Conservation (phyloP, 495 filamentous ascomycete species). For the Xylaria telfairii region DNA sequence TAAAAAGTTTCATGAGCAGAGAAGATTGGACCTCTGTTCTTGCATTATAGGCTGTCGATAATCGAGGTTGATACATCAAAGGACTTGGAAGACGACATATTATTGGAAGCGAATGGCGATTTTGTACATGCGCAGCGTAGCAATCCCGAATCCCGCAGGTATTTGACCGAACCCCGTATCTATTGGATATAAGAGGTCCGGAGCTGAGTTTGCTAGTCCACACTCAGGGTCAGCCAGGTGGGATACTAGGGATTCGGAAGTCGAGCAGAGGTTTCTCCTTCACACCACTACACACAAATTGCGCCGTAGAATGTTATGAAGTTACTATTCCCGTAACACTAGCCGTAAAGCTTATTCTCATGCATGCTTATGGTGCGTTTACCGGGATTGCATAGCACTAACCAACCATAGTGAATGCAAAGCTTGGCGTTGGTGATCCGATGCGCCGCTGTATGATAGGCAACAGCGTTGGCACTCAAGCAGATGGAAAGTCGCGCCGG, state of each 20-base stretch:
- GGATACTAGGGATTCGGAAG: not conserved
- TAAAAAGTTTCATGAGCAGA: not conserved
- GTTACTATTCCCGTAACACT: not conserved
- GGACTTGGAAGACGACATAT: constrained; percentile 1
- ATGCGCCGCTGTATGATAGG: not conserved
- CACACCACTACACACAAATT: not conserved
- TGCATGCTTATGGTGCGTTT: not conserved
- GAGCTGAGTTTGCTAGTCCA: not conserved
- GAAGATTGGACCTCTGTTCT: constrained; percentile 10
- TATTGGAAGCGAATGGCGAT: not conserved
- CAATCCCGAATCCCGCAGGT: not conserved
- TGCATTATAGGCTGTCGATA: constrained; percentile 2
- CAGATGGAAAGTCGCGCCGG: no score
- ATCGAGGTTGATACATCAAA: not conserved
- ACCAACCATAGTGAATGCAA: constrained; percentile 5
- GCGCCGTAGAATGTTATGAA: not conserved
- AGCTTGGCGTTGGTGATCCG: constrained; percentile 6
- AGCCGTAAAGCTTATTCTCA: not conserved
- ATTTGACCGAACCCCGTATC: not conserved
- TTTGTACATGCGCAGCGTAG: not conserved
- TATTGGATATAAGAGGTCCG: not conserved
- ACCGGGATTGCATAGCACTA: not conserved
- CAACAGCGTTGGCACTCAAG: no score
- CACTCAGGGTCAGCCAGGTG: not conserved
- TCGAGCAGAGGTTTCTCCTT: constrained; percentile 7